Conservation (phyloP, 495 filamentous ascomycete genomes). For the Xylaria intraflava region DNA sequence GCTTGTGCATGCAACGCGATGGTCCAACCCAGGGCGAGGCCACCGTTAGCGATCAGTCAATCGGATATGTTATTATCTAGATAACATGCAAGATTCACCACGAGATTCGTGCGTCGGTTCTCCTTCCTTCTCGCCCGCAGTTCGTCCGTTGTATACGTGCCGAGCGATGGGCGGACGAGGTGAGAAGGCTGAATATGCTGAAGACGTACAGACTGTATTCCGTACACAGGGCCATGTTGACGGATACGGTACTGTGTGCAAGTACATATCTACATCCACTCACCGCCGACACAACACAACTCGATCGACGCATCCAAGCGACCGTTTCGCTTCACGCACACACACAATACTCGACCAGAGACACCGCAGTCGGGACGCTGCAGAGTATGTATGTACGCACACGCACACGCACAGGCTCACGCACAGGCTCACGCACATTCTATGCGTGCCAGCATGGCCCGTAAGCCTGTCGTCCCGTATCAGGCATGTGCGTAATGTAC, state of each 20-base stretch:
- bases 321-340: conserved; percentile 6
- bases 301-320: conserved; percentile 4
- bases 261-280: not conserved
- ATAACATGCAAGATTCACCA: conserved; percentile 15
- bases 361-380: conserved; percentile 9
- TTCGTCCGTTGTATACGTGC: too few species aligned
- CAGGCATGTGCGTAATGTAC: not conserved
- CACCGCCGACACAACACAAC: conserved; percentile 1
- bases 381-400: conserved; percentile 1
- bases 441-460: not conserved
- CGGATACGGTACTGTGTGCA: not conserved
- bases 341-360: not conserved
- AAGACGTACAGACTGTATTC: too few species aligned
- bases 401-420: not conserved
- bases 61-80: not conserved
- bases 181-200: too few species aligned
- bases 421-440: not conserved
- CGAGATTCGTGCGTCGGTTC: conserved; percentile 2
- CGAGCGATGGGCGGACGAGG: too few species aligned
- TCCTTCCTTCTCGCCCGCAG: not conserved
- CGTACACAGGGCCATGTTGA: too few species aligned
- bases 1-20: conserved; percentile 3
- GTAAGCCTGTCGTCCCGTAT: not conserved
- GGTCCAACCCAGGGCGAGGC: conserved; percentile 4
- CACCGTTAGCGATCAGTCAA: conserved; percentile 1